Evolutionary conservation across 331 rosid species (phyloP), one percentile per base, ranked within the genome.

Genomic region (Erythrophleum ivorense): DNA sequence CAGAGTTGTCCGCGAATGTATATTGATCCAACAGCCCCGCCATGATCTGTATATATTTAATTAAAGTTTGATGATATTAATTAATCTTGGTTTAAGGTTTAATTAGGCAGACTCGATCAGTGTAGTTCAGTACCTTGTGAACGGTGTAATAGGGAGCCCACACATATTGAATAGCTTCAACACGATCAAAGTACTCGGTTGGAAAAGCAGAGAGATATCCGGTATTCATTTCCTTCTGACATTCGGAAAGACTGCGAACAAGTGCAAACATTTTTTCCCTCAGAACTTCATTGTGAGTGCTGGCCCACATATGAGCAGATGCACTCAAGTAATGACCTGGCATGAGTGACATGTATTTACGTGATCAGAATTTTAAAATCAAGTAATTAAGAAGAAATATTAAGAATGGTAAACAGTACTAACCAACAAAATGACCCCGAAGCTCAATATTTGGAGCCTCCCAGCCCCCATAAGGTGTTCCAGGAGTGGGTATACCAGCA

Each of bases 71-170:
- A 24, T 24, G 29, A 24, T 24, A 24, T 24, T 24, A 24, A 24
- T 24, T 24, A 24, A 24, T 24, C 29, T 0, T 24, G 29, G 29
- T 24, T 24, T 24, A 24, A 24, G 29, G 29, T 24, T 24, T 24
- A 24, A 24, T 24, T 24, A 24, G 29, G 29, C 29, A 24, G 29
- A 24, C 29, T 24, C 29, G 29, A 53, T 16, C 7, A 53, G 3
- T 0, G 16, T 2, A 53, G 21, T 6, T 16, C 5, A 16, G 55
- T 83, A 95, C 98, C 98, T 95, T 95, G 91, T 95, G 99, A 80
- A 95, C 88, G 79, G 99, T 93, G 89, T 95, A 95, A 79, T 95
- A 95, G 54, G 99, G 98, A 84, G 98, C 99, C 98, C 99, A 95
- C 19, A 86, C 94, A 36, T 71, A 62, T 54, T 78, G 6, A 53